Evolutionary conservation across 805 yeast species (phyloP).

Genomic region (Candida parachauliodes): DNA sequence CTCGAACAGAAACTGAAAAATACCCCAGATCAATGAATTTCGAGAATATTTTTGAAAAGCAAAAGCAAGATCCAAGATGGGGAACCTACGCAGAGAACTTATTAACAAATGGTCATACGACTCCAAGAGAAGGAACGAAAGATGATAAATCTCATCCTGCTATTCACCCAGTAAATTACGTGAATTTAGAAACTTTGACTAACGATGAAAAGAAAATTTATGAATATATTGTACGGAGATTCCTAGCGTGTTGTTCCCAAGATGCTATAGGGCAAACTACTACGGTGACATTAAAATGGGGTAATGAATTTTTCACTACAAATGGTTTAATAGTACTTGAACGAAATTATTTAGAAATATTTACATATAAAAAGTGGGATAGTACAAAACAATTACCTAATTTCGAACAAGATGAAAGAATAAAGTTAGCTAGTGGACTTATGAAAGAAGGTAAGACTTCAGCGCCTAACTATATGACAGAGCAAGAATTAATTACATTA

Average conservation of each 20-base stretch:
- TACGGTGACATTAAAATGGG: slow-evolving; percentile 69
- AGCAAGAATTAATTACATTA: slow-evolving; percentile 82
- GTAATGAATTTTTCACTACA: slow-evolving; percentile 65
- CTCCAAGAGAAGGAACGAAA: slow-evolving; percentile 77
- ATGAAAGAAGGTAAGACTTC: slow-evolving; percentile 73
- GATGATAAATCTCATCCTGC: slow-evolving; percentile 99
- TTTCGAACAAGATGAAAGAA: slow-evolving; percentile 52
- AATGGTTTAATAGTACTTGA: slow-evolving; percentile 74
- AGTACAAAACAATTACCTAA: slow-evolving; percentile 61
- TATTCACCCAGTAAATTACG: slow-evolving; percentile 77
- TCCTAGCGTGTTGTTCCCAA: slow-evolving; percentile 85
- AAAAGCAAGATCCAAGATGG: slow-evolving; percentile 57
- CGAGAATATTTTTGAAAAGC: slow-evolving; percentile 55
- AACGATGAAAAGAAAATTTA: slow-evolving; percentile 66
- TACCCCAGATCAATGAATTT: slow-evolving; percentile 80
- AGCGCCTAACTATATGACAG: slow-evolving; percentile 84
- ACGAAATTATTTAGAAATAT: slow-evolving; percentile 76
- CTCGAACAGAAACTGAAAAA: slow-evolving; percentile 94
- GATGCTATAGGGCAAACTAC: slow-evolving; percentile 82
- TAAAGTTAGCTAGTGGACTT: slow-evolving; percentile 54
- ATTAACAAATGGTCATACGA: slow-evolving; percentile 42
- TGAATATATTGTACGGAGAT: slow-evolving; percentile 81
- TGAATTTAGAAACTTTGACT: slow-evolving; percentile 23
- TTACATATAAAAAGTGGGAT: slow-evolving; percentile 77
- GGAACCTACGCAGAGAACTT: slow-evolving; percentile 59